Percentiles rank a stretch among this genome's conserved stretches.
phyloP scores from a whole-genome alignment of 495 filamentous ascomycete species.

The Podospora conica region DNA sequence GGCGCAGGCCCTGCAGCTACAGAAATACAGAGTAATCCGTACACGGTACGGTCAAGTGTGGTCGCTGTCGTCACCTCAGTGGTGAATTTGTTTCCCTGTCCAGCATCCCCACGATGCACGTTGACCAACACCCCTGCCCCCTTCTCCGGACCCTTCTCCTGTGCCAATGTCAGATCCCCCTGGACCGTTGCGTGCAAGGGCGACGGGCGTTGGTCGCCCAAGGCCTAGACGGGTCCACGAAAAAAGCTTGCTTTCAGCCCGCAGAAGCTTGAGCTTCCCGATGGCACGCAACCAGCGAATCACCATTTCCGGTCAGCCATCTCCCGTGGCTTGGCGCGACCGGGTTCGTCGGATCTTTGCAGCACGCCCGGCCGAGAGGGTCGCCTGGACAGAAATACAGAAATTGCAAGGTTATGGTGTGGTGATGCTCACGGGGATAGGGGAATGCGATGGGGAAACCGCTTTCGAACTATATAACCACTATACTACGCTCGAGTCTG shows the following conservation, averaged over 20 bases:
- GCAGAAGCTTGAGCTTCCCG: neutral
- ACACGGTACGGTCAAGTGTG: no score
- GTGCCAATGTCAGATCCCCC: neutral
- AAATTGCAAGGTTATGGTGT: neutral
- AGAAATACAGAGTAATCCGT: no score
- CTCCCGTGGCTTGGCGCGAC: neutral
- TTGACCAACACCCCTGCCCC: neutral
- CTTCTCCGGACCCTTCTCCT: neutral
- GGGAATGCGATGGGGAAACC: neutral
- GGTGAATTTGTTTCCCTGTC: neutral
- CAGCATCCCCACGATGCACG: neutral
- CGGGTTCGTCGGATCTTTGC: neutral
- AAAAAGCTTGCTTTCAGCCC: slow-evolving; percentile 3
- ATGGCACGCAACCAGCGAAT: neutral
- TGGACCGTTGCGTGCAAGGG: neutral
- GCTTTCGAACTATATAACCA: neutral
- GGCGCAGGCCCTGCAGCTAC: no score
- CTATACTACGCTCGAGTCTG: neutral
- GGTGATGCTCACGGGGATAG: neutral
- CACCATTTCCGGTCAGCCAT: neutral
- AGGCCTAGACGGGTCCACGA: slow-evolving; percentile 6
- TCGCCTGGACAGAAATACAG: neutral
- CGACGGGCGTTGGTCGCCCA: neutral
- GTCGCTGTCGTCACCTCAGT: neutral
- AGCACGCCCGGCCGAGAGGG: neutral